Percentiles rank a stretch among this genome's conserved stretches.
Conservation (phyloP, 768 basidiomycete genomes). For the Tephrocybe sp. region DNA sequence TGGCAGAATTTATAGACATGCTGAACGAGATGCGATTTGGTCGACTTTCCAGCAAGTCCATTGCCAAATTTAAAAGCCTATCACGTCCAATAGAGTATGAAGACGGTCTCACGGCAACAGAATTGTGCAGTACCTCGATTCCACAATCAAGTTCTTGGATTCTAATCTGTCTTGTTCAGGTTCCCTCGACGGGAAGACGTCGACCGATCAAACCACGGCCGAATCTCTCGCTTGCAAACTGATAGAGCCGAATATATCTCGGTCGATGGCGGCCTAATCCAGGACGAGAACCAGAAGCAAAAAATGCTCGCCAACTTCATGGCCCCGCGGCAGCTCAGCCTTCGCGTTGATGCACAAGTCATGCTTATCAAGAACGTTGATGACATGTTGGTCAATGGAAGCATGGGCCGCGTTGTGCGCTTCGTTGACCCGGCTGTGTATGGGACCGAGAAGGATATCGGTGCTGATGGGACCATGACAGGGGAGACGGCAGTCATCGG, state of each 20-base stretch:
- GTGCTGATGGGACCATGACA: conserved; percentile 24
- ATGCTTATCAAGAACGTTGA: conserved; percentile 97
- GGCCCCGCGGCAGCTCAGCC: conserved; percentile 68
- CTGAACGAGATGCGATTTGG: conserved; percentile 99
- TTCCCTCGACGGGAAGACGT: conserved; percentile 94
- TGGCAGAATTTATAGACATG: conserved; percentile 88
- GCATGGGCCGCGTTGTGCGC: conserved; percentile 79
- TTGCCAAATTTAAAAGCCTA: conserved; percentile 69
- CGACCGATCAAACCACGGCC: conserved; percentile 72
- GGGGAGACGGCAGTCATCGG: conserved; percentile 28
- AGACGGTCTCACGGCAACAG: conserved; percentile 87
- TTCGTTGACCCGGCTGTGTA: conserved; percentile 61
- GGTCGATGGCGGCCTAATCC: conserved; percentile 60
- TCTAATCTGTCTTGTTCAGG: conserved; percentile 38
- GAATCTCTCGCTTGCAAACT: conserved; percentile 62
- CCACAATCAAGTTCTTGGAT: background rate
- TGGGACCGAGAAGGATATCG: conserved; percentile 39
- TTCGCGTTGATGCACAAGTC: conserved; percentile 84
- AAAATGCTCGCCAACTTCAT: conserved; percentile 91
- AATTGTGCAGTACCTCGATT: conserved; percentile 63
- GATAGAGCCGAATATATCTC: conserved; percentile 55
- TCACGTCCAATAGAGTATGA: conserved; percentile 69
- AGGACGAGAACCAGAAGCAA: conserved; percentile 55
- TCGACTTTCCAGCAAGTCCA: conserved; percentile 58
- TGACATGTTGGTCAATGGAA: conserved; percentile 91